Evolutionary conservation across 345 rosid genomes (phyloP), one percentile per base, ranked within the genome.

Genomic region (Noccaea bulbosa): DNA sequence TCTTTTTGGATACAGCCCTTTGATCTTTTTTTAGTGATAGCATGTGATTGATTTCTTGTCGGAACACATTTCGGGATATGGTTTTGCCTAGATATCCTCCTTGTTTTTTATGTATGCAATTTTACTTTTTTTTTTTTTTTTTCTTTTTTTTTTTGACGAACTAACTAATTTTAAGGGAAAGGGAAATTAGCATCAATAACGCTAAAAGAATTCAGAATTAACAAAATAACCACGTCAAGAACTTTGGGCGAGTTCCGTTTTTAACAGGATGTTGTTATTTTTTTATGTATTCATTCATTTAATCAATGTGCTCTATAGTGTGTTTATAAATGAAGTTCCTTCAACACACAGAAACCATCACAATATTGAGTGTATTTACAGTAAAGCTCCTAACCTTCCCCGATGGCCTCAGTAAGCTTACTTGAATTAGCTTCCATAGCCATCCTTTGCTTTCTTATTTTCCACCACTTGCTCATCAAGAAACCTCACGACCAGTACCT

Each of bases 381-480:
- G 11, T 54, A 7, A 44, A 30, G 15, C 47, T 61, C 66, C 39
- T 43, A 41, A 27, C 47, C 15, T 59, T 81, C 79, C 3, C 70
- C 3, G 7, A 59, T 59, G 75, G 75, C 52, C 15, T 49, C 41
- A 6, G 11, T 71, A 2, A 59, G 38, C 11, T 54, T 62, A 1
- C 10, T 62, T 38, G 74, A 72, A 56, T n/a, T n/a, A n/a, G 52
- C 48, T 37, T 40, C 41, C 51, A 12, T 68, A 16, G 33, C 71
- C 9, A 12, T 73, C 7, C 0, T 47, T 67, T 62, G 50, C 14
- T 34, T 53, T 54, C 17, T 69, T 30, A 39, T 56, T 41, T 5
- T 63, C 37, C n/a, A 41, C 56, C 57, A 63, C 62, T 63, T 69
- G 70, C 30, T 17, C 33, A 30, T 37, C 70, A 75, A 54, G 50